These are phyloP conservation scores for Leptographium wingfieldii DNA, from an alignment of 2,329 filamentous ascomycete species.

Conservation along the genomic window DNA sequence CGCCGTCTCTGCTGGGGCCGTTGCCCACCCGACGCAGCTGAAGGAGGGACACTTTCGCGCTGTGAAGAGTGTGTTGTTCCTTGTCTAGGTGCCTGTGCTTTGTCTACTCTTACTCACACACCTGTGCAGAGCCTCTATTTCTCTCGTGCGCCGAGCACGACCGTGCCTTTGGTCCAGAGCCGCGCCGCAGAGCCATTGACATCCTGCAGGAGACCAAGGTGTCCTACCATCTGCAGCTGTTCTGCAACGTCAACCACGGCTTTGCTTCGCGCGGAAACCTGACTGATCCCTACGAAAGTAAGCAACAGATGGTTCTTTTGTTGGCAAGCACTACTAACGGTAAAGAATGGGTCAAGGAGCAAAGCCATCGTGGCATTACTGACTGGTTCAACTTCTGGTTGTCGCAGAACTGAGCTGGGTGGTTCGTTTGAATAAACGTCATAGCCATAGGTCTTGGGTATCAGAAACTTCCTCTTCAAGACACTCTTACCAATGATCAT, in stretches of 20 bases:
- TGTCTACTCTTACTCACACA: background rate
- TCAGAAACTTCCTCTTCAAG: too few species aligned
- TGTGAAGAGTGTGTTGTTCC: constrained; percentile 19
- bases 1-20: constrained; percentile 29
- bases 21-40: constrained; percentile 37
- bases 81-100: background rate
- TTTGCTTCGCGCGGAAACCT: constrained; percentile 11
- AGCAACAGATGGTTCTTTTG: constrained; percentile 4
- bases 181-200: constrained; percentile 27
- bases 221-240: constrained; percentile 51
- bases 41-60: constrained; percentile 31
- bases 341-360: constrained; percentile 13
- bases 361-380: constrained; percentile 12
- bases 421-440: background rate
- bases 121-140: constrained; percentile 25
- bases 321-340: background rate
- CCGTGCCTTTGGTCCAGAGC: constrained; percentile 26
- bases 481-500: too few species aligned
- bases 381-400: constrained; percentile 14
- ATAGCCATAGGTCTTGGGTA: background rate
- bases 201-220: constrained; percentile 26
- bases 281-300: constrained; percentile 26
- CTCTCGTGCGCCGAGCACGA: constrained; percentile 33
- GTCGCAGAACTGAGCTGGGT: background rate
- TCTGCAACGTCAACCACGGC: constrained; percentile 35